A percentile compares a stretch with the other conserved stretches of the same genome.
These are phyloP conservation scores for Euphorbia tirucalli DNA, from an alignment of 345 rosid genomes.

Conservation along the genomic window DNA sequence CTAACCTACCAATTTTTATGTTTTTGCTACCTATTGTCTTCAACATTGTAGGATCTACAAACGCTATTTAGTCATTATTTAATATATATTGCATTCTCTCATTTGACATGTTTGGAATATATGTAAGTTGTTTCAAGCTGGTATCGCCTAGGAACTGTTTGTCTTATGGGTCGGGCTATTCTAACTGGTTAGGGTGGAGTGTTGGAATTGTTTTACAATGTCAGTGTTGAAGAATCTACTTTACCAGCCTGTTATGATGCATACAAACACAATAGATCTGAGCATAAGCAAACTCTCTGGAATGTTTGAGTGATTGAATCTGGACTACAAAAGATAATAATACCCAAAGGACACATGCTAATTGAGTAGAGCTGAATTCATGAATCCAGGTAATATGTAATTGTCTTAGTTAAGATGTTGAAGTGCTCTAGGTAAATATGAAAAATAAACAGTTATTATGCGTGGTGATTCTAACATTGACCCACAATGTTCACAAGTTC, in stretches of 20 bases:
- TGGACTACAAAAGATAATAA: neutral
- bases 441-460: neutral
- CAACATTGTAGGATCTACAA: neutral
- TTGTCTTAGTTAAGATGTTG: neutral
- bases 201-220: neutral
- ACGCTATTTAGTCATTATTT: neutral
- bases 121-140: neutral
- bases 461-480: neutral
- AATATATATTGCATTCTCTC: neutral
- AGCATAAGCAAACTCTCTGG: neutral
- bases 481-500: too few species aligned
- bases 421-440: neutral
- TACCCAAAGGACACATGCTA: neutral
- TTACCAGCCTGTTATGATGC: neutral
- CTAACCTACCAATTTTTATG: conserved; percentile 5
- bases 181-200: neutral
- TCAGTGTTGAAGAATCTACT: neutral
- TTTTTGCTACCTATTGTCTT: conserved; percentile 5
- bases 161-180: neutral
- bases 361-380: neutral
- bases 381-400: neutral
- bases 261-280: neutral
- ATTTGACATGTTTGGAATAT: neutral
- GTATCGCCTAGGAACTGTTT: neutral
- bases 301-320: neutral